Evolutionary conservation across 2,329 filamentous ascomycete genomes (phyloP), one percentile per base, ranked within the genome.

Genomic region (Immersiporthe knoxdaviesiana): DNA sequence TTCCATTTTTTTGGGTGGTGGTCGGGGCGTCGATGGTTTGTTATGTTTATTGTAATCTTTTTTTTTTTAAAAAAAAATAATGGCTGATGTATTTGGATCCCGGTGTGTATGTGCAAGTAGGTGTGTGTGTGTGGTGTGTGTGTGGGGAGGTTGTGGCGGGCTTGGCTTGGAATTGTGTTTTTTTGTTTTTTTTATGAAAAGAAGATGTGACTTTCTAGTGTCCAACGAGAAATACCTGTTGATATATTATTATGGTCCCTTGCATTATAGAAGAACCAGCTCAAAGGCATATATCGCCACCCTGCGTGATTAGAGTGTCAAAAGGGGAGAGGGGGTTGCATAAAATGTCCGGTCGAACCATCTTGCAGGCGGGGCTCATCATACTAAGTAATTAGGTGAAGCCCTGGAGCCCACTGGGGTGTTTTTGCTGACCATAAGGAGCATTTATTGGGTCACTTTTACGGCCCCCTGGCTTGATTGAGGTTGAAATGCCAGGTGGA

Each of bases 301-400:
- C 52, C 27, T 27, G 6, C 16, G 3, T 18, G 24, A 56, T 56
- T 56, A 30, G 44, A 18, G 24, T 56, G 52, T 24, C n/a, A 56
- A 56, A 54, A 56, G 24, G 52, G 52, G 52, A 14, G 27, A 16
- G 27, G 52, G 52, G 52, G 52, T 30, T 56, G 52, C 52, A 56
- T 56, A 56, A 56, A 56, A 56, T 56, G 52, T 27, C 52, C 52
- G 52, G 52, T 18, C 52, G 52, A 30, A 56, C 52, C 52, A 56
- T 47, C 52, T 56, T n/a, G n/a, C n/a, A n/a, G 7, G 52, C 52
- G 52, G 52, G 27, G 52, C 27, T 56, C 24, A 56, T 56, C 52
- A 56, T 56, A n/a, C n/a, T n/a, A n/a, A n/a, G n/a, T n/a, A 56
- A 56, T 56, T 56, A 56, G 14, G 52, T 56, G 52, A n/a, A n/a